phyloP scores from a whole-genome alignment of 179 eudicot genomes.

The Amaranthus tricolor region DNA sequence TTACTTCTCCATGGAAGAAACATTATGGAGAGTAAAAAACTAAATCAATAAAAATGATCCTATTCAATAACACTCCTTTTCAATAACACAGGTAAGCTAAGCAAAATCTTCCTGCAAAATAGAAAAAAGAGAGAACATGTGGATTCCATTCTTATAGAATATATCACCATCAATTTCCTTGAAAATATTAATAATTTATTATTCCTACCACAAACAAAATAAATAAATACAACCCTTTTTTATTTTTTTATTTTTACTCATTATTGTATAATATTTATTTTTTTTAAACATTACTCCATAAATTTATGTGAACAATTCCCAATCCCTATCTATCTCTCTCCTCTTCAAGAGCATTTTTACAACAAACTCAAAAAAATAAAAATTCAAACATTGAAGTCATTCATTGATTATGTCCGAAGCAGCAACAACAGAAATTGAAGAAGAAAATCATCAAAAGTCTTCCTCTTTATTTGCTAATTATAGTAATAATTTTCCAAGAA shows the following conservation, averaged over 20 bases:
- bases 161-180: conserved; percentile 12
- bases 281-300: background rate
- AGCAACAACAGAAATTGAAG: conserved; percentile 15
- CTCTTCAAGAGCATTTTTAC: background rate
- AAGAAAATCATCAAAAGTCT: conserved; percentile 10
- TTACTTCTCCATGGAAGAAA: too few species aligned
- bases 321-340: conserved; percentile 12
- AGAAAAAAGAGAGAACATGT: conserved; percentile 4
- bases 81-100: background rate
- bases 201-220: conserved; percentile 9
- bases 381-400: background rate
- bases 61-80: background rate
- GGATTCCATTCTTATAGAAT: conserved; percentile 28
- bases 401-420: conserved; percentile 33
- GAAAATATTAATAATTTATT: background rate
- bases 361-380: background rate
- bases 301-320: conserved; percentile 21
- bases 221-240: background rate
- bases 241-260: background rate
- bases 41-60: too few species aligned
- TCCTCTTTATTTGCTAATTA: background rate
- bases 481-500: conserved; percentile 11
- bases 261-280: background rate
- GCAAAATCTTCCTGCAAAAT: background rate
- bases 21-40: too few species aligned